These are phyloP conservation scores for Taphrina communis DNA, from an alignment of 1,139 yeast genomes.

Conservation along the genomic window DNA sequence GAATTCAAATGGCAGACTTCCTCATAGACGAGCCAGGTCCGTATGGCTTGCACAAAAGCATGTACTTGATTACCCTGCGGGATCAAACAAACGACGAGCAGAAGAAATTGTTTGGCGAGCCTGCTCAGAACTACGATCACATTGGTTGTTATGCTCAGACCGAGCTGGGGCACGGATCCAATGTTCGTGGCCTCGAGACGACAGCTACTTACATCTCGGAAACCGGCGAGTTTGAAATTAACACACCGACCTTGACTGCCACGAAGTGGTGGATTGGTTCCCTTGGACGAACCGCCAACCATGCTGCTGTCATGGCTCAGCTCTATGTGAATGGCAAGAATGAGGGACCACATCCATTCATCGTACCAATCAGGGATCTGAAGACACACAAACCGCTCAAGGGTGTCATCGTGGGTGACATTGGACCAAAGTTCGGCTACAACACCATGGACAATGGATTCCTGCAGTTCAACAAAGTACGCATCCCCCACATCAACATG, in stretches of 20 bases:
- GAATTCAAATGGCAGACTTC: constrained; percentile 38
- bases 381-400: constrained; percentile 66
- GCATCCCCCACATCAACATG: constrained; percentile 84
- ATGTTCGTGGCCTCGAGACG: constrained; percentile 89
- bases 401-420: constrained; percentile 85
- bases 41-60: constrained; percentile 41
- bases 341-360: constrained; percentile 79
- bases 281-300: constrained; percentile 92
- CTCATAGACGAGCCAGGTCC: constrained; percentile 40
- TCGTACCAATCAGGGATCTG: constrained; percentile 82
- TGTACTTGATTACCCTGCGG: constrained; percentile 40
- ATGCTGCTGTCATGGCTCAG: constrained; percentile 79
- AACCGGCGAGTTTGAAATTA: constrained; percentile 71
- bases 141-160: constrained; percentile 92
- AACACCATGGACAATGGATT: constrained; percentile 87
- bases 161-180: constrained; percentile 91
- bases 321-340: constrained; percentile 69
- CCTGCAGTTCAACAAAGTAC: constrained; percentile 80
- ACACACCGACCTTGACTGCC: constrained; percentile 89
- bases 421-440: constrained; percentile 68
- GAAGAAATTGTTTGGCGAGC: constrained; percentile 28
- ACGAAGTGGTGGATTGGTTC: constrained; percentile 99
- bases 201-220: constrained; percentile 76
- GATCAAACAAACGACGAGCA: constrained; percentile 39
- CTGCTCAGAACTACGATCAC: constrained; percentile 34